phyloP scores from a whole-genome alignment of 371 early-diverging fungal genomes.

The Syncephalastrum sp. region DNA sequence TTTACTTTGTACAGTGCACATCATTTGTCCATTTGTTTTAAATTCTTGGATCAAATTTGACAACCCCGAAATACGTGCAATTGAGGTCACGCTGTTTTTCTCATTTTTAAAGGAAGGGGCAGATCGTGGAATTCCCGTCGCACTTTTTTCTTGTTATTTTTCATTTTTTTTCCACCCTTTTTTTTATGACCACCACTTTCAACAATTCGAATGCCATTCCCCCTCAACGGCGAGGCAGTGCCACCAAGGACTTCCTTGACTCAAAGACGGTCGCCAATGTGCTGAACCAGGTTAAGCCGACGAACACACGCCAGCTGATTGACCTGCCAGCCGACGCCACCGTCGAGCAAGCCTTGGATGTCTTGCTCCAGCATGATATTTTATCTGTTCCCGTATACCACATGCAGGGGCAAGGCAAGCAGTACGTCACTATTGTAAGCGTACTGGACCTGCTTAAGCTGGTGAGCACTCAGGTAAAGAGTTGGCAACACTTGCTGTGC shows the following conservation, averaged over 20 bases:
- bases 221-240: constrained; percentile 9
- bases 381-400: constrained; percentile 61
- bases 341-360: constrained; percentile 59
- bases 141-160: constrained; percentile 2
- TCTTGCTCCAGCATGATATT: constrained; percentile 53
- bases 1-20: too few relatives aligned
- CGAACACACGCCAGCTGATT: constrained; percentile 33
- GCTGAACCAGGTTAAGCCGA: constrained; percentile 34
- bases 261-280: constrained; percentile 51
- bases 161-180: constrained; percentile 8
- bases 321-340: constrained; percentile 56
- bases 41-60: constrained; percentile 1
- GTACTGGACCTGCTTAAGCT: constrained; percentile 54
- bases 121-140: background rate
- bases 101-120: too few relatives aligned
- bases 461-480: constrained; percentile 38
- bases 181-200: constrained; percentile 8
- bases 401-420: constrained; percentile 30
- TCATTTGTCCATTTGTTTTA: background rate
- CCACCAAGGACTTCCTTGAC: constrained; percentile 31
- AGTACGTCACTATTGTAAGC: constrained; percentile 57
- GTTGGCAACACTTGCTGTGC: constrained; percentile 3
- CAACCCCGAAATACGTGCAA: background rate
- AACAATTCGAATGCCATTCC: constrained; percentile 8
- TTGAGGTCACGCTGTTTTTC: background rate